phyloP scores from a whole-genome alignment of 441 rosid species.

The Melianthus villosus region DNA sequence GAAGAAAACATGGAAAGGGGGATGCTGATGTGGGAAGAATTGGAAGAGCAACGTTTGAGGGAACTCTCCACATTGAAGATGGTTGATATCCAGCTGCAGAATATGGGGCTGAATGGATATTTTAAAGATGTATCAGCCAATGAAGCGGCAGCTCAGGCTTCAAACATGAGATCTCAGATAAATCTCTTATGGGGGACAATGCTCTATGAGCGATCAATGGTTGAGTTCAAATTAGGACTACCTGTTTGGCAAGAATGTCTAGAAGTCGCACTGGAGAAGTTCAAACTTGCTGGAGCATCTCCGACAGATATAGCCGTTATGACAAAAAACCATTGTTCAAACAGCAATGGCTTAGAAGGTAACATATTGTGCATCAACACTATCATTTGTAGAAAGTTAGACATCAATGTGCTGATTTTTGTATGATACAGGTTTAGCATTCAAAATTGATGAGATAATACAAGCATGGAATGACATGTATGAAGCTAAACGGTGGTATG shows the following conservation, averaged over 20 bases:
- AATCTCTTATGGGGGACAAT: slow-evolving; percentile 84
- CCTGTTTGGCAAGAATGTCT: slow-evolving; percentile 92
- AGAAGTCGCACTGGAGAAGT: slow-evolving; percentile 86
- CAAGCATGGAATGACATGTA: slow-evolving; percentile 43
- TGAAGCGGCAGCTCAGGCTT: slow-evolving; percentile 60
- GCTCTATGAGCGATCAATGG: slow-evolving; percentile 77
- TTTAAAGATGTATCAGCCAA: slow-evolving; percentile 36
- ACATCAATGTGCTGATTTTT: not conserved
- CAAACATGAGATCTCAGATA: slow-evolving; percentile 72
- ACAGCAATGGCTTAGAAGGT: slow-evolving; percentile 65
- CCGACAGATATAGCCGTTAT: slow-evolving; percentile 77
- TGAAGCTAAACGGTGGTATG: slow-evolving; percentile 36
- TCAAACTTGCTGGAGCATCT: slow-evolving; percentile 91
- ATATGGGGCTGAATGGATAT: slow-evolving; percentile 47
- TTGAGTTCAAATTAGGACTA: slow-evolving; percentile 63
- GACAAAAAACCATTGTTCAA: slow-evolving; percentile 89
- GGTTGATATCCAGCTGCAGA: slow-evolving; percentile 34
- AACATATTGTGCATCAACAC: slow-evolving; percentile 8
- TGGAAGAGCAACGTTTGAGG: slow-evolving; percentile 48
- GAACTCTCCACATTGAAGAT: slow-evolving; percentile 47
- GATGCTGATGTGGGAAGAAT: slow-evolving; percentile 88
- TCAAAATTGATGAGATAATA: slow-evolving; percentile 34
- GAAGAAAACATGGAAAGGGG: slow-evolving; percentile 86
- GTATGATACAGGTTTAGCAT: slow-evolving; percentile 23
- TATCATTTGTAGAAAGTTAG: slow-evolving; percentile 7